Percentiles rank a stretch among this genome's conserved stretches.
phyloP scores from a whole-genome alignment of 2,329 filamentous ascomycete genomes.

The Fusarium globosum region DNA sequence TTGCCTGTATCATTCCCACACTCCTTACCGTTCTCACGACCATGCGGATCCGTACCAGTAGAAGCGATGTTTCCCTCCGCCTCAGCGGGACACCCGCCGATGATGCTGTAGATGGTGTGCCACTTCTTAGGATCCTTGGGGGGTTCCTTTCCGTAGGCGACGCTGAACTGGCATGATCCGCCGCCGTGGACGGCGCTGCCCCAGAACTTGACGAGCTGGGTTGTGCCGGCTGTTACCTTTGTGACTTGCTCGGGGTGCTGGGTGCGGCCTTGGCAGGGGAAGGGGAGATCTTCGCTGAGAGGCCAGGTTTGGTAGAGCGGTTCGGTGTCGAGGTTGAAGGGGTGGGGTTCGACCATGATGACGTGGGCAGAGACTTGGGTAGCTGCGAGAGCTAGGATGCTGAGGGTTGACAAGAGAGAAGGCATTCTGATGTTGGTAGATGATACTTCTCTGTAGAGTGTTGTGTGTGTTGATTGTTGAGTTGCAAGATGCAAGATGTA shows the following conservation, averaged over 20 bases:
- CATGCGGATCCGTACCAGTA: conserved; percentile 24
- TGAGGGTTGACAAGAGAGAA: background rate
- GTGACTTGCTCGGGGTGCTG: conserved; percentile 39
- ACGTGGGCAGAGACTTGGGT: conserved; percentile 23
- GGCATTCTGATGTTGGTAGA: background rate
- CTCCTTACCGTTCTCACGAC: conserved; percentile 34
- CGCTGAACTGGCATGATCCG: conserved; percentile 44
- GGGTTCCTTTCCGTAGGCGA: conserved; percentile 39
- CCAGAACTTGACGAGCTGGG: conserved; percentile 43
- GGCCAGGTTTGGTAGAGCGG: conserved; percentile 39
- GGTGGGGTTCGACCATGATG: conserved; percentile 46
- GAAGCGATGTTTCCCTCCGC: conserved; percentile 34
- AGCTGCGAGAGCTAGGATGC: conserved; percentile 12
- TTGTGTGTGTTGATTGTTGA: background rate
- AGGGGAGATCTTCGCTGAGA: conserved; percentile 32
- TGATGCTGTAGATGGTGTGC: conserved; percentile 42
- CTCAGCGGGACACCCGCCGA: conserved; percentile 43
- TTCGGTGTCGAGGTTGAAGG: conserved; percentile 44
- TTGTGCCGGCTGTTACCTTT: conserved; percentile 36
- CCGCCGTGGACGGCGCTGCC: conserved; percentile 45
- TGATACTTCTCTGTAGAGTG: background rate
- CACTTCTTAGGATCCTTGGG: conserved; percentile 32
- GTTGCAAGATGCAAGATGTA: background rate
- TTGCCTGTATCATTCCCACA: conserved; percentile 38
- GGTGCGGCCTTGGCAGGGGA: conserved; percentile 41